A percentile compares a stretch with the other conserved stretches of the same genome.
phyloP scores from a whole-genome alignment of 257 asterid genomes.

The Capsicum chinense region DNA sequence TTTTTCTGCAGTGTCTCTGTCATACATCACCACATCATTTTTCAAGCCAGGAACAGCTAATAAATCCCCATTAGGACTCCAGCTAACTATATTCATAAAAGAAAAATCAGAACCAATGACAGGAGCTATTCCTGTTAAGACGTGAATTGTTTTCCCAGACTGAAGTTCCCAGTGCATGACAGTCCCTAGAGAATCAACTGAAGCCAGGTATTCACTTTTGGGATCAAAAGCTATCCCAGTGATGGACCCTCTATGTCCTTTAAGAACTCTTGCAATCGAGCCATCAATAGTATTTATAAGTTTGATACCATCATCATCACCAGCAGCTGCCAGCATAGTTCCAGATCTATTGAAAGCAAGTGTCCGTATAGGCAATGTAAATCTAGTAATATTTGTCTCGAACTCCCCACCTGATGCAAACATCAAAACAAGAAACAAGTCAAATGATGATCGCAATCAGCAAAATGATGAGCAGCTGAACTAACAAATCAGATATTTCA shows the following conservation, averaged over 20 bases:
- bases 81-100: conserved; percentile 63
- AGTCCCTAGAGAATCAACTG: conserved; percentile 86
- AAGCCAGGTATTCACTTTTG: conserved; percentile 83
- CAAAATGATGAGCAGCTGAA: neutral
- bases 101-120: conserved; percentile 62
- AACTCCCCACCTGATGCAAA: conserved; percentile 80
- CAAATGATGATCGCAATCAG: neutral
- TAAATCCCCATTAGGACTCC: conserved; percentile 98
- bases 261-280: conserved; percentile 84
- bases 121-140: conserved; percentile 84
- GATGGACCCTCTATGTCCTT: conserved; percentile 89
- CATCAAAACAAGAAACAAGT: neutral
- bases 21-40: conserved; percentile 93
- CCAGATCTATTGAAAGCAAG: conserved; percentile 93
- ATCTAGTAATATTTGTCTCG: conserved; percentile 91
- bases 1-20: conserved; percentile 96
- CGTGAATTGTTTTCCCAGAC: conserved; percentile 75
- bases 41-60: conserved; percentile 92
- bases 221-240: conserved; percentile 96
- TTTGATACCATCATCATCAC: conserved; percentile 95
- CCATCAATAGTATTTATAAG: conserved; percentile 94
- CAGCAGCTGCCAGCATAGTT: conserved; percentile 91
- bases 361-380: conserved; percentile 84
- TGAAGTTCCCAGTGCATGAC: conserved; percentile 93
- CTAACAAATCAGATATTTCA: neutral